Conservation (phyloP, 192 early-diverging fungal genomes). For the Coemansia sp. region DNA sequence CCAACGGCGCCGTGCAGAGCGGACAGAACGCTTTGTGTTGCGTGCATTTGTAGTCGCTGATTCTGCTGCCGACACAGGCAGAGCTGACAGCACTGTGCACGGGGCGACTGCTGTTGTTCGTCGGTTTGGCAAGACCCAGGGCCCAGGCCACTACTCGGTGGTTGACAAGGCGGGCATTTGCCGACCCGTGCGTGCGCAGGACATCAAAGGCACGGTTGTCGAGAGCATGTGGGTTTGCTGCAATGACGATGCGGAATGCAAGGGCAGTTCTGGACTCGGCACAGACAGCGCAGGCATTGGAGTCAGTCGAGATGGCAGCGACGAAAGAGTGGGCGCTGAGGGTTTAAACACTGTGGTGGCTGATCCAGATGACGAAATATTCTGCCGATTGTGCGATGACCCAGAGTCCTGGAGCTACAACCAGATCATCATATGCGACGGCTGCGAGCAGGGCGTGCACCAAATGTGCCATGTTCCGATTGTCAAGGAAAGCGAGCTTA, state of each 20-base stretch:
- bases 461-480: slow-evolving; percentile 50
- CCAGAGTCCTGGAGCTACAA: slow-evolving; percentile 41
- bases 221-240: slow-evolving; percentile 54
- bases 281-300: background rate
- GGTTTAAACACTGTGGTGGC: slow-evolving; percentile 40
- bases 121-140: slow-evolving; percentile 28
- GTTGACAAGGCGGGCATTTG: slow-evolving; percentile 27
- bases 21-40: slow-evolving; percentile 23
- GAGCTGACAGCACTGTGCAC: background rate
- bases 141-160: slow-evolving; percentile 27
- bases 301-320: slow-evolving; percentile 1
- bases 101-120: slow-evolving; percentile 26
- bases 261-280: background rate
- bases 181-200: slow-evolving; percentile 18
- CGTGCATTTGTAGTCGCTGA: slow-evolving; percentile 30
- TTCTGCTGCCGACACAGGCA: background rate
- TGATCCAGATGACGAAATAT: slow-evolving; percentile 52
- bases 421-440: slow-evolving; percentile 54
- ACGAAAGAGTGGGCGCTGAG: too few relatives aligned
- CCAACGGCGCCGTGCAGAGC: slow-evolving; percentile 6
- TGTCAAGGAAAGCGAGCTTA: slow-evolving; percentile 40
- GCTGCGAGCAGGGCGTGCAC: slow-evolving; percentile 49
- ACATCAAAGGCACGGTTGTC: slow-evolving; percentile 28
- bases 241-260: slow-evolving; percentile 37
- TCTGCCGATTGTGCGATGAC: slow-evolving; percentile 28